A percentile compares a stretch with the other conserved stretches of the same genome.
Conservation (phyloP, 2,329 filamentous ascomycete species). For the Cordyceps fumosorosea region DNA sequence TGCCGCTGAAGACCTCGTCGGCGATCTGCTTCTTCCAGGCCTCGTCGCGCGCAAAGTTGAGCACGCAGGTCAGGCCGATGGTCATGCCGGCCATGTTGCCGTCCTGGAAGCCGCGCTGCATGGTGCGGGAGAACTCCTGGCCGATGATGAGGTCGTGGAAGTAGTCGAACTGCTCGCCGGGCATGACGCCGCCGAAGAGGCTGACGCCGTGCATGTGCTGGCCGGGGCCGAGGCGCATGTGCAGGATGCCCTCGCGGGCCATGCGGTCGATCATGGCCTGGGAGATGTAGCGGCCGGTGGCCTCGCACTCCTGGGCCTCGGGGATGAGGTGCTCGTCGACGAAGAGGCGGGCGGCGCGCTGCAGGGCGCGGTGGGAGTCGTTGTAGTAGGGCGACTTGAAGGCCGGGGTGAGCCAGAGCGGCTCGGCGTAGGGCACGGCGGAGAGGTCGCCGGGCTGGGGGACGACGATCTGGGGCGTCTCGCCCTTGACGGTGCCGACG, state of each 20-base stretch:
- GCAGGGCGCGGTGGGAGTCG: slow-evolving; percentile 63
- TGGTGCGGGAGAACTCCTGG: slow-evolving; percentile 66
- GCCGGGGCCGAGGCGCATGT: slow-evolving; percentile 78
- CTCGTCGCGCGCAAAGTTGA: slow-evolving; percentile 68
- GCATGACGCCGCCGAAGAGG: slow-evolving; percentile 61
- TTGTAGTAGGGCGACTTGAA: slow-evolving; percentile 79
- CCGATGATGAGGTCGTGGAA: slow-evolving; percentile 74
- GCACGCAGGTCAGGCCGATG: slow-evolving; percentile 71
- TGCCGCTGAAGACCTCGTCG: slow-evolving; percentile 66
- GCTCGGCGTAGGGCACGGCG: slow-evolving; percentile 76
- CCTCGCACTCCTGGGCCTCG: slow-evolving; percentile 71
- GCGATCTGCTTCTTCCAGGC: slow-evolving; percentile 60
- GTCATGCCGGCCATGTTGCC: slow-evolving; percentile 84
- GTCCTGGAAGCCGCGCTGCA: slow-evolving; percentile 76
- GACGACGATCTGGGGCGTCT: slow-evolving; percentile 67
- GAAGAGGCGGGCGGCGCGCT: slow-evolving; percentile 65
- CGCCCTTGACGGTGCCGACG: slow-evolving; percentile 68
- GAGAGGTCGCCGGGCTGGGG: slow-evolving; percentile 66
- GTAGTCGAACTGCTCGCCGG: slow-evolving; percentile 79
- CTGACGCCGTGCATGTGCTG: slow-evolving; percentile 69
- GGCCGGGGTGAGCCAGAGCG: slow-evolving; percentile 69
- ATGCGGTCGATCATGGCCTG: slow-evolving; percentile 71
- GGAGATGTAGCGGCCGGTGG: slow-evolving; percentile 63
- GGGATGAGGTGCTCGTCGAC: slow-evolving; percentile 64
- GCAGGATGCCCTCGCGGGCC: slow-evolving; percentile 66